Evolutionary conservation across 345 rosid species (phyloP), one percentile per base, ranked within the genome.

Genomic region (Moringa oleifera): DNA sequence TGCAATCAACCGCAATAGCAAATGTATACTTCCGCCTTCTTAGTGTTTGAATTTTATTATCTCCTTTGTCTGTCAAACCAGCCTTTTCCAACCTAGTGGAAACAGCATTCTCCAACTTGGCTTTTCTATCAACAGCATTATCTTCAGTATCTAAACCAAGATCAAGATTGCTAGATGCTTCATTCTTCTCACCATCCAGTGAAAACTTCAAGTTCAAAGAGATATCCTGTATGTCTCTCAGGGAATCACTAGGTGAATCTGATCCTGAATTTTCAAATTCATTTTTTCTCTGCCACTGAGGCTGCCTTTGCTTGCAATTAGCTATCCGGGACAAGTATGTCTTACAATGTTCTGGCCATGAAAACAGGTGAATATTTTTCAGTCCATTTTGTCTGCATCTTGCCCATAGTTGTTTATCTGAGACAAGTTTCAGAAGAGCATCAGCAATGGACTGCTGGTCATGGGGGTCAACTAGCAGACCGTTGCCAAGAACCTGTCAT

Each of bases 281-380:
- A 58, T 77, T 67, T 25, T 53, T 63, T 75, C 79, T 81, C 66
- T 83, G 84, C 95, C 91, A 88, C 61, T 77, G 79, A 22, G 95
- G 89, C 64, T 83, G 83, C 67, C 95, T 85, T 68, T 79, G 86
- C 63, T 72, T 85, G 81, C 89, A 88, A 49, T 78, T 77, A 50
- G 81, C 77, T 75, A 88, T 81, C 23, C 87, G 83, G 33, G 91
- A 73, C 21, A 88, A 55, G 47, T 88, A 88, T 47, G 71, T 69
- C 69, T 76, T 88, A 71, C 95, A 85, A 55, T 88, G 91, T 76
- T 83, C 88, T 18, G 85, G 91, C 95, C 91, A 88, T 23, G 95
- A 83, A 68, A 73, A 85, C 54, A 70, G 59, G 75, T 85, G 87
- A 53, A 88, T 81, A 53, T 88, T 88, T 59, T 83, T 81, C 23